Evolutionary conservation across 2,329 filamentous ascomycete genomes (phyloP).

Genomic region (Ceratocystis lukuohia): DNA sequence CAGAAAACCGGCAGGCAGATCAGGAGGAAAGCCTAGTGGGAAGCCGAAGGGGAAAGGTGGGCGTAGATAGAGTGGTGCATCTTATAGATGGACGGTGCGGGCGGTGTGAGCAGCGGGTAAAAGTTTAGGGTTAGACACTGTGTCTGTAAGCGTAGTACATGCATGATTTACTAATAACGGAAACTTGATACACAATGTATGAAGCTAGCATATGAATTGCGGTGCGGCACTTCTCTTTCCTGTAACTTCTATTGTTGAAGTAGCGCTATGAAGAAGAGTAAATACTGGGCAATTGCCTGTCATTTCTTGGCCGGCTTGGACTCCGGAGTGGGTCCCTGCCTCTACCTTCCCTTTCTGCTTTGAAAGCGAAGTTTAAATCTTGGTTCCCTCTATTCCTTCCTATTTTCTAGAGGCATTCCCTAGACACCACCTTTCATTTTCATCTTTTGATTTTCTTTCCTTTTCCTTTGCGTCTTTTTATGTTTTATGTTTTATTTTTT

Average conservation of each 20-base stretch:
- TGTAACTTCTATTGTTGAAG: not conserved
- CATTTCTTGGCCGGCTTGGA: not conserved
- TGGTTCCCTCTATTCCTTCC: no score
- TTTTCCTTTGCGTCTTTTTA: not conserved
- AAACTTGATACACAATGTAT: not conserved
- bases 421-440: not conserved
- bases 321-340: not conserved
- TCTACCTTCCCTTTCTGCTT: not conserved
- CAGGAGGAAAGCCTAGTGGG: constrained; percentile 24
- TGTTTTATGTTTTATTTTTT: not conserved
- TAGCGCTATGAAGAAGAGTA: no score
- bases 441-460: not conserved
- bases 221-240: not conserved
- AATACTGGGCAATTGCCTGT: no score
- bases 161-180: constrained; percentile 2
- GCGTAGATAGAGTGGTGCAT: constrained; percentile 17
- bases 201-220: not conserved
- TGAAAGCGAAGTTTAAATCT: not conserved
- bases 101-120: not conserved
- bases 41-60: constrained; percentile 21
- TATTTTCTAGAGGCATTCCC: no score
- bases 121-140: not conserved
- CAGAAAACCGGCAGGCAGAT: constrained; percentile 25
- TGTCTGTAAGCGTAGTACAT: not conserved
- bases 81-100: not conserved